Evolutionary conservation across 495 filamentous ascomycete species (phyloP).

Genomic region (Penicillium ochrochloron): DNA sequence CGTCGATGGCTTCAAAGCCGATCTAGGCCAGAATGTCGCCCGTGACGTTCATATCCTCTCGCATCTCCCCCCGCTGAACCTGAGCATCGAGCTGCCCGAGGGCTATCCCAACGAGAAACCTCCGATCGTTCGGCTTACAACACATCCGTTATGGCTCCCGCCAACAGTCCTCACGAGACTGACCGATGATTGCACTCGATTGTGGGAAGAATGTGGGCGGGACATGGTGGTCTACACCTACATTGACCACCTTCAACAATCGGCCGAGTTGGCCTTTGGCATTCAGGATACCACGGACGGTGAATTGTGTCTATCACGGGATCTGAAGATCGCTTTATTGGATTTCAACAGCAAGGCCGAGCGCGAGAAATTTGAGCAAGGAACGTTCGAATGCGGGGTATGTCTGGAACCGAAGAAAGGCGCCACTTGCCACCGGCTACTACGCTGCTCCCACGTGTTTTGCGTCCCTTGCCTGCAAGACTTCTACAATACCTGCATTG

Average conservation of each 20-base stretch:
- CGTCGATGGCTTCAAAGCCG: constrained; percentile 40
- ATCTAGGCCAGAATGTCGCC: constrained; percentile 19
- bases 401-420: constrained; percentile 96
- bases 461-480: constrained; percentile 83
- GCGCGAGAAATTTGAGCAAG: constrained; percentile 74
- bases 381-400: constrained; percentile 87
- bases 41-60: constrained; percentile 67
- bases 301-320: constrained; percentile 45
- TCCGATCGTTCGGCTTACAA: constrained; percentile 68
- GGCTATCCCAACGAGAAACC: constrained; percentile 73
- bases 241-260: constrained; percentile 84
- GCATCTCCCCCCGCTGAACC: constrained; percentile 74
- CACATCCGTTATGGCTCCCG: constrained; percentile 74
- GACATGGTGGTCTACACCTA: constrained; percentile 81
- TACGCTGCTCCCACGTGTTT: constrained; percentile 87
- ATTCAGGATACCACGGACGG: constrained; percentile 58
- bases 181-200: constrained; percentile 57
- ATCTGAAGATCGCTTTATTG: constrained; percentile 73
- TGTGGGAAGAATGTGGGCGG: constrained; percentile 85
- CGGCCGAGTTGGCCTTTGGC: constrained; percentile 77
- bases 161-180: constrained; percentile 59
- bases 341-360: constrained; percentile 78
- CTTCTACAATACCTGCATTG: constrained; percentile 86
- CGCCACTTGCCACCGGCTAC: constrained; percentile 72
- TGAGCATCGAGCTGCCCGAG: constrained; percentile 71